These are phyloP conservation scores for Mycena latifolia DNA, from an alignment of 768 basidiomycete genomes.

Conservation along the genomic window DNA sequence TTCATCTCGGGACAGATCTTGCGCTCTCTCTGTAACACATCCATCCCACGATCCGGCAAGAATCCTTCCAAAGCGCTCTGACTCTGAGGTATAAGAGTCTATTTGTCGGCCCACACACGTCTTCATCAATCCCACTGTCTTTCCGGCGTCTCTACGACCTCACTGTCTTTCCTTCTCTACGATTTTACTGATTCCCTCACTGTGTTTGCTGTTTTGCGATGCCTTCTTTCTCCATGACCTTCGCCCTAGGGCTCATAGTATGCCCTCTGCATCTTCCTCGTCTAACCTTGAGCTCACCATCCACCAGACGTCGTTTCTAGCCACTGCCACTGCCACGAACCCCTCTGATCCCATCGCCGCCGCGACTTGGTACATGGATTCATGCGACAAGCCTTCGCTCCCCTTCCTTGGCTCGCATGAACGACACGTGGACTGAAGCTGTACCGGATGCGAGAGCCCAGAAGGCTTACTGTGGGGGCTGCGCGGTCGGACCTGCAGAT, in stretches of 20 bases:
- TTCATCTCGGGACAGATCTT: slow-evolving; percentile 25
- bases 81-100: slow-evolving; percentile 27
- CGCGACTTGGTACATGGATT: slow-evolving; percentile 25
- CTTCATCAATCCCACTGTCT: slow-evolving; percentile 27
- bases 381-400: slow-evolving; percentile 21
- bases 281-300: slow-evolving; percentile 25
- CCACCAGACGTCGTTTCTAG: slow-evolving; percentile 24
- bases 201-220: slow-evolving; percentile 25
- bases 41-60: slow-evolving; percentile 16
- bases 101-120: slow-evolving; percentile 21
- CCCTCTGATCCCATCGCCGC: slow-evolving; percentile 15
- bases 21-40: slow-evolving; percentile 19
- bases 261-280: slow-evolving; percentile 21
- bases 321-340: slow-evolving; percentile 22
- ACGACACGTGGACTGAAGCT: no score
- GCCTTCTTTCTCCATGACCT: slow-evolving; percentile 25
- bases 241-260: slow-evolving; percentile 26
- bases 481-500: no score
- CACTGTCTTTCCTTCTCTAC: slow-evolving; percentile 18
- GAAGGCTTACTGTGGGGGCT: no score
- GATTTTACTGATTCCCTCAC: slow-evolving; percentile 23
- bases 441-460: no score
- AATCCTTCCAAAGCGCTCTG: slow-evolving; percentile 18
- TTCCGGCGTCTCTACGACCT: slow-evolving; percentile 20
- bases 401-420: slow-evolving; percentile 23